Conservation (phyloP, 306 rosid genomes). For the Betula pendula region DNA sequence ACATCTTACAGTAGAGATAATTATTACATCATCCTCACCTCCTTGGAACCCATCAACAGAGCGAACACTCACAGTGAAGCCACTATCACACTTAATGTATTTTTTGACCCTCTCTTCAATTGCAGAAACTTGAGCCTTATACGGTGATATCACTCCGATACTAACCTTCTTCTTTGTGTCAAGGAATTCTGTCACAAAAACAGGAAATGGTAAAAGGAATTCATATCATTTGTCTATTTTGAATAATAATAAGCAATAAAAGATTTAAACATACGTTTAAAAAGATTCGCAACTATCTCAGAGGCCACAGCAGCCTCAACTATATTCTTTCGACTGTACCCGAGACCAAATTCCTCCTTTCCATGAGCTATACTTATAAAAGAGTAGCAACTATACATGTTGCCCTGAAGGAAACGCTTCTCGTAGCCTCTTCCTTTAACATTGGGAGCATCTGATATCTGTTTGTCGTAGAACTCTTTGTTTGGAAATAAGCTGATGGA, state of each 20-base stretch:
- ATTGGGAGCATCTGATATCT: conserved; percentile 29
- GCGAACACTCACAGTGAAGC: conserved; percentile 50
- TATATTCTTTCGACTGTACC: conserved; percentile 37
- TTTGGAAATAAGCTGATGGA: conserved; percentile 44
- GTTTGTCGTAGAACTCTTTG: conserved; percentile 33
- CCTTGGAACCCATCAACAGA: conserved; percentile 76
- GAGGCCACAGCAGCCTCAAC: conserved; percentile 49
- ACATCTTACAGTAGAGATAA: conserved; percentile 44
- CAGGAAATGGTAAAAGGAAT: background rate
- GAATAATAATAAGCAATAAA: background rate
- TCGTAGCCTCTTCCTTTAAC: conserved; percentile 23
- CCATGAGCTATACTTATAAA: conserved; percentile 40
- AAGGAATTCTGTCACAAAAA: conserved; percentile 31
- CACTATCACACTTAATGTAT: conserved; percentile 12
- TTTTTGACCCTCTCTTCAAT: conserved; percentile 41
- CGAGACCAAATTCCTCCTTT: conserved; percentile 28
- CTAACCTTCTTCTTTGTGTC: conserved; percentile 43
- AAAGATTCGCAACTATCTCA: conserved; percentile 47
- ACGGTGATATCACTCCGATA: conserved; percentile 69
- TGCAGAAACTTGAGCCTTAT: conserved; percentile 53
- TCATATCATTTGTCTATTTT: background rate
- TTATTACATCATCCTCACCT: conserved; percentile 63
- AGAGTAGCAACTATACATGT: conserved; percentile 36
- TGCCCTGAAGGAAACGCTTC: conserved; percentile 26
- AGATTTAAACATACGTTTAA: conserved; percentile 35